Evolutionary conservation across 2,329 filamentous ascomycete species (phyloP).

Genomic region (Curvularia sp.): DNA sequence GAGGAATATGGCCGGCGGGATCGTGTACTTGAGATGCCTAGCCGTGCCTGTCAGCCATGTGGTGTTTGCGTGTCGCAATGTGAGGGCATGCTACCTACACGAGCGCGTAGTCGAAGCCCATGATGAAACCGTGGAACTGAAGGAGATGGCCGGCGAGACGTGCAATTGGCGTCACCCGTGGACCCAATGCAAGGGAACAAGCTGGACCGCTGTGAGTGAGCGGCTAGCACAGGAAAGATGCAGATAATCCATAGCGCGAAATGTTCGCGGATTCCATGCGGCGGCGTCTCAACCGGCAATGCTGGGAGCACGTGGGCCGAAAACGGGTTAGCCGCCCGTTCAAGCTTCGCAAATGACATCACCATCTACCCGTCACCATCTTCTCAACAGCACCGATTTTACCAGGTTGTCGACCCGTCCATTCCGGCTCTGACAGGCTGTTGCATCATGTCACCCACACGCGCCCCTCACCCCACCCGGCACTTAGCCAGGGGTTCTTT

Average conservation of each 20-base stretch:
- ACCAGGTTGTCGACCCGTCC: background rate
- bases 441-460: slow-evolving; percentile 22
- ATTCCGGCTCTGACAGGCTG: background rate
- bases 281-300: slow-evolving; percentile 4
- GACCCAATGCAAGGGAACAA: slow-evolving; percentile 26
- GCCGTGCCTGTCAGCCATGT: slow-evolving; percentile 22
- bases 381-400: slow-evolving; percentile 4
- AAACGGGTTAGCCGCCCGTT: slow-evolving; percentile 21
- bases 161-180: slow-evolving; percentile 24
- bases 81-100: slow-evolving; percentile 58
- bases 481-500: background rate
- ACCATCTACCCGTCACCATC: slow-evolving; percentile 28
- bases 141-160: slow-evolving; percentile 20
- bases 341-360: slow-evolving; percentile 38
- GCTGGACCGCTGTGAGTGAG: slow-evolving; percentile 26
- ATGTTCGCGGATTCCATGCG: slow-evolving; percentile 7
- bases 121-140: slow-evolving; percentile 38
- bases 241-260: slow-evolving; percentile 15
- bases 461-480: background rate
- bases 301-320: slow-evolving; percentile 17
- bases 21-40: slow-evolving; percentile 71
- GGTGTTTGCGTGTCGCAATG: slow-evolving; percentile 4
- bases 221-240: slow-evolving; percentile 20
- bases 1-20: slow-evolving; percentile 67
- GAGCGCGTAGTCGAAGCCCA: slow-evolving; percentile 68